These are phyloP conservation scores for Ulmus americana DNA, from an alignment of 331 rosid species.

Conservation along the genomic window DNA sequence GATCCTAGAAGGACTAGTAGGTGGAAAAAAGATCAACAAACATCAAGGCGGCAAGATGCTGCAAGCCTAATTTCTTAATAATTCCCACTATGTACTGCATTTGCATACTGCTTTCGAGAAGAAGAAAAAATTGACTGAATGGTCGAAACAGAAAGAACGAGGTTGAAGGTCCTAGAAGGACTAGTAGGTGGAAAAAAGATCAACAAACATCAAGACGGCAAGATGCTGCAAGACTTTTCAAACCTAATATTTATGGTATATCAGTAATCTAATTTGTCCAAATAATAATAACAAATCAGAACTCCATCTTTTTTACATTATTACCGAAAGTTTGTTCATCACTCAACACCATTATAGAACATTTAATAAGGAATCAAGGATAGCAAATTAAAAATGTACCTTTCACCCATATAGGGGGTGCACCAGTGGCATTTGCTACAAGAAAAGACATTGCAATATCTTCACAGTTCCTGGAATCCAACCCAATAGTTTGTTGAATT, in stretches of 20 bases:
- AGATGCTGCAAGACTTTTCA: neutral
- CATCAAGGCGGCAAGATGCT: neutral
- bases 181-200: neutral
- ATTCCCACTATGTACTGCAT: no score
- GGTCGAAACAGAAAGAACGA: no score
- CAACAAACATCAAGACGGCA: neutral
- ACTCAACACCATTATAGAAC: neutral
- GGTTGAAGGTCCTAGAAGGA: neutral
- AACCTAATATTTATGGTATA: neutral
- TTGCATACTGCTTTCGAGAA: no score
- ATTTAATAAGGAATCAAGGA: neutral
- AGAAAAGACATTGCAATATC: slow-evolving; percentile 98
- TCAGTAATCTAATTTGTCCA: neutral
- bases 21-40: neutral
- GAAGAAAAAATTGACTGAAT: no score
- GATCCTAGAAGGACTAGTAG: neutral
- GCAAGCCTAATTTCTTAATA: neutral
- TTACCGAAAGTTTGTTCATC: neutral
- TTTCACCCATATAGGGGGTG: slow-evolving; percentile 97
- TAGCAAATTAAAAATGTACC: slow-evolving; percentile 39
- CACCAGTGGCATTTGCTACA: slow-evolving; percentile 81
- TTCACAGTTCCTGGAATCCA: slow-evolving; percentile 85
- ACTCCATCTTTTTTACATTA: neutral
- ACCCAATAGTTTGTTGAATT: slow-evolving; percentile 9
- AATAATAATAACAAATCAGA: neutral